Evolutionary conservation across 176 grass and related monocot species (phyloP).

Genomic region (Zizania latifolia): DNA sequence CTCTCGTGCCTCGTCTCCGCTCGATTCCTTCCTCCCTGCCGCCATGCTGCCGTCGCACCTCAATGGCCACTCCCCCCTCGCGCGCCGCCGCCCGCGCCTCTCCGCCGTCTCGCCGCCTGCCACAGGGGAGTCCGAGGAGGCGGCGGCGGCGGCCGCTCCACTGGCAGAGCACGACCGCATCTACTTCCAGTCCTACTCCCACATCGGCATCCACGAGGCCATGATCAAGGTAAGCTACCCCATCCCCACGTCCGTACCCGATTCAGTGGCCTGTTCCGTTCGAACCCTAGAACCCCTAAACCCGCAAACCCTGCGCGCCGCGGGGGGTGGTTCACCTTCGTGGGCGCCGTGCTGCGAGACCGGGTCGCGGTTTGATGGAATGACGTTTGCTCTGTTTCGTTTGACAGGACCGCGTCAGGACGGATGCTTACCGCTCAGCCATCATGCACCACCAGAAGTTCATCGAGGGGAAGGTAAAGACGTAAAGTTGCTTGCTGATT

Average conservation of each 20-base stretch:
- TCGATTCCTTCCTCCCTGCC: background rate
- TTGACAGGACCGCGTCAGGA: constrained; percentile 71
- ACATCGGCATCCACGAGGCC: constrained; percentile 71
- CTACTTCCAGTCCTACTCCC: constrained; percentile 84
- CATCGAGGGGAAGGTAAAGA: constrained; percentile 88
- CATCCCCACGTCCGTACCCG: background rate
- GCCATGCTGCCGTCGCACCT: constrained; percentile 53
- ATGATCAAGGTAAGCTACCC: constrained; percentile 75
- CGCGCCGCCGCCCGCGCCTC: constrained; percentile 46
- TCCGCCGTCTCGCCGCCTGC: constrained; percentile 18
- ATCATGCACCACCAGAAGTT: constrained; percentile 79
- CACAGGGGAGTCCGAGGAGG: background rate
- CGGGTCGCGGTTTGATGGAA: background rate
- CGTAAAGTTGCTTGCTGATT: background rate
- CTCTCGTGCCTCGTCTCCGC: background rate
- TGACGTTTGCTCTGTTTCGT: background rate
- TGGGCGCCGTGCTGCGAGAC: background rate
- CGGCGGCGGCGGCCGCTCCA: constrained; percentile 7
- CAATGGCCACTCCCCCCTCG: constrained; percentile 54
- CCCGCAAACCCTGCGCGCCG: background rate
- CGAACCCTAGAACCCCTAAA: constrained; percentile 23
- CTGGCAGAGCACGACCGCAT: constrained; percentile 52
- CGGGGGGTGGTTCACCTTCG: background rate
- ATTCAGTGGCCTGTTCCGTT: background rate
- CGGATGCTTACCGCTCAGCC: constrained; percentile 63